Base-by-base conservation (phyloP, 1,139 yeast genomes). In the Sugiyamaella neomexicana region DNA sequence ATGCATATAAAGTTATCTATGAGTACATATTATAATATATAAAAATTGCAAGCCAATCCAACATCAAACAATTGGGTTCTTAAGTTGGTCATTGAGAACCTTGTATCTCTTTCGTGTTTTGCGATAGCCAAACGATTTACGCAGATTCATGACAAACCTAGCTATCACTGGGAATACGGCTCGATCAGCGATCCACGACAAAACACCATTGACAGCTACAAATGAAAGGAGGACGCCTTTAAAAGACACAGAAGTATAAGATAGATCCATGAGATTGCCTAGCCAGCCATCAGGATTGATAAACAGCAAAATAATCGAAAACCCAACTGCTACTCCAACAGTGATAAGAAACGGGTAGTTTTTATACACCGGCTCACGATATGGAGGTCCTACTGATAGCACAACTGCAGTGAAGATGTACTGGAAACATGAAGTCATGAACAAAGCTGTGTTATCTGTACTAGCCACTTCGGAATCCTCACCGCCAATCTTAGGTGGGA, bases 361-460 rank as follows among this genome's bases (percentile, higher is more conserved):
- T 60, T 81, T 77, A 38, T 73, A 69, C 65, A 87, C 80, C 1
- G 95, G 85, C 65, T 88, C 86, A 57, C 99, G 79, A 69, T 89
- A 95, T n/a, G 99, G 99, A 10, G 95, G 95, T 0, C 99, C 99
- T 29, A 83, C 88, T 31, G 96, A 87, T 58, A 93, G 75, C 17
- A 90, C 82, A 34, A 89, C 74, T 0, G 98, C 97, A 55, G 85
- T 80, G 55, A 89, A 74, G 52, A 95, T 86, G 69, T 93, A 95
- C 73, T 93, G 99, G 74, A 88, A 86, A 65, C 90, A 89, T 2
- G 96, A 81, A 62, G 81, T 83, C 52, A 85, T 79, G 71, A 93
- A 93, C 55, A 93, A 73, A 0, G 86, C 82, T 0, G 98, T 89
- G 66, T 95, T 93, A 68, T 95, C 99, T 0, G 96, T 83, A 27